These are phyloP conservation scores for Ganoderma leucocontextum DNA, from an alignment of 1,284 basidiomycete genomes.

Conservation along the genomic window DNA sequence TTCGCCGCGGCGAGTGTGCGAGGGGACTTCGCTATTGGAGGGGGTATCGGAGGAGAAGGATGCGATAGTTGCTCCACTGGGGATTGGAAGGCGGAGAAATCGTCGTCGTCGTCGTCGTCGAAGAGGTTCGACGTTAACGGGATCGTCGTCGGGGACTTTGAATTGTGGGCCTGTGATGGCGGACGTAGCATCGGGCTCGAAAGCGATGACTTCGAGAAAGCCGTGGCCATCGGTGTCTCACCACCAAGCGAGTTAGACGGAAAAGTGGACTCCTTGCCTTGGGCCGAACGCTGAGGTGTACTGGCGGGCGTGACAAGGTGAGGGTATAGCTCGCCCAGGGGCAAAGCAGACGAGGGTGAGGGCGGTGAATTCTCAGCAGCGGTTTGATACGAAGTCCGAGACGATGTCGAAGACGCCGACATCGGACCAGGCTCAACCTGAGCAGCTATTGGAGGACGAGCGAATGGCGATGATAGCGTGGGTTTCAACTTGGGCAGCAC, in stretches of 20 bases:
- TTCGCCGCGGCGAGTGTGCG: slow-evolving; percentile 12
- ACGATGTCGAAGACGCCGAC: slow-evolving; percentile 30
- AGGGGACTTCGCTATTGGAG: slow-evolving; percentile 30
- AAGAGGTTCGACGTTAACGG: slow-evolving; percentile 25
- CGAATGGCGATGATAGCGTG: slow-evolving; percentile 26
- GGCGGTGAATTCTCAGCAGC: slow-evolving; percentile 24
- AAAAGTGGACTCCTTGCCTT: slow-evolving; percentile 7
- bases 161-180: slow-evolving; percentile 1
- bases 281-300: slow-evolving; percentile 22
- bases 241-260: not conserved
- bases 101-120: slow-evolving; percentile 42
- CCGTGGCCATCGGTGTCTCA: slow-evolving; percentile 22
- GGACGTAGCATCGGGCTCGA: slow-evolving; percentile 9
- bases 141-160: slow-evolving; percentile 11
- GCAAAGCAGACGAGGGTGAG: slow-evolving; percentile 26
- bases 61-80: slow-evolving; percentile 17
- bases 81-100: slow-evolving; percentile 45
- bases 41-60: slow-evolving; percentile 15
- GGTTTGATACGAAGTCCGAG: slow-evolving; percentile 27
- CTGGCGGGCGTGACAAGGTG: slow-evolving; percentile 20
- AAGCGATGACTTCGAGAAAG: slow-evolving; percentile 11
- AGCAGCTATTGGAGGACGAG: slow-evolving; percentile 44
- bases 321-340: slow-evolving; percentile 28
- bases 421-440: slow-evolving; percentile 45
- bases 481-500: slow-evolving; percentile 19